Percentiles rank a stretch among this genome's conserved stretches.
Evolutionary conservation across 2,329 filamentous ascomycete genomes (phyloP).

Genomic region (Niveomyces coronatus): DNA sequence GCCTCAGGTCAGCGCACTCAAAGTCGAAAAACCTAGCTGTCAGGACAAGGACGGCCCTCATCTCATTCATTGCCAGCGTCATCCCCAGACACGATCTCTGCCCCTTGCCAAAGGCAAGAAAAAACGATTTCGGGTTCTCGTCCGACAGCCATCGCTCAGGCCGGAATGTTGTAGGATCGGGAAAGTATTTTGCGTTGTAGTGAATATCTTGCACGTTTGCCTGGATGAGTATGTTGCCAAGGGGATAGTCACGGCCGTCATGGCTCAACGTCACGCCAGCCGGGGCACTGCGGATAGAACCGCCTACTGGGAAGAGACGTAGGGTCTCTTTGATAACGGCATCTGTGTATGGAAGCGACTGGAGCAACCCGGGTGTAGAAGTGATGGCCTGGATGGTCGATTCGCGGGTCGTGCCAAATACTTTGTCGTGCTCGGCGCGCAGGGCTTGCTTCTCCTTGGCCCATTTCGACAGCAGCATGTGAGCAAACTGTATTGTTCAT

Average conservation of each 20-base stretch:
- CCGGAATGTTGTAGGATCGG: conserved; percentile 25
- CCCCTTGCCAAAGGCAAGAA: conserved; percentile 27
- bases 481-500: not conserved
- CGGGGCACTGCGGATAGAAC: conserved; percentile 25
- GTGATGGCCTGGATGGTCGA: conserved; percentile 24
- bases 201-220: conserved; percentile 19
- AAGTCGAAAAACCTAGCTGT: conserved; percentile 17
- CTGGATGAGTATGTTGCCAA: conserved; percentile 13
- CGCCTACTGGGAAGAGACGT: conserved; percentile 38
- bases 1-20: conserved; percentile 13
- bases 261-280: conserved; percentile 25
- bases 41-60: conserved; percentile 20
- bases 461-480: conserved; percentile 15
- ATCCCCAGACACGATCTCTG: conserved; percentile 26
- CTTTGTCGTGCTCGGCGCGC: conserved; percentile 19
- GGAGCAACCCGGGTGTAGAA: conserved; percentile 33
- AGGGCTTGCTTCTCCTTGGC: conserved; percentile 16
- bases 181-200: conserved; percentile 25
- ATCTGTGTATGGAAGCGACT: conserved; percentile 38
- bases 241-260: conserved; percentile 27
- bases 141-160: conserved; percentile 31
- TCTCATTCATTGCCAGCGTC: conserved; percentile 24
- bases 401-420: conserved; percentile 19
- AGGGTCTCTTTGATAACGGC: conserved; percentile 47
- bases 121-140: conserved; percentile 9